These are phyloP conservation scores for Fusarium irregulare DNA, from an alignment of 2,329 filamentous ascomycete species.

Conservation along the genomic window DNA sequence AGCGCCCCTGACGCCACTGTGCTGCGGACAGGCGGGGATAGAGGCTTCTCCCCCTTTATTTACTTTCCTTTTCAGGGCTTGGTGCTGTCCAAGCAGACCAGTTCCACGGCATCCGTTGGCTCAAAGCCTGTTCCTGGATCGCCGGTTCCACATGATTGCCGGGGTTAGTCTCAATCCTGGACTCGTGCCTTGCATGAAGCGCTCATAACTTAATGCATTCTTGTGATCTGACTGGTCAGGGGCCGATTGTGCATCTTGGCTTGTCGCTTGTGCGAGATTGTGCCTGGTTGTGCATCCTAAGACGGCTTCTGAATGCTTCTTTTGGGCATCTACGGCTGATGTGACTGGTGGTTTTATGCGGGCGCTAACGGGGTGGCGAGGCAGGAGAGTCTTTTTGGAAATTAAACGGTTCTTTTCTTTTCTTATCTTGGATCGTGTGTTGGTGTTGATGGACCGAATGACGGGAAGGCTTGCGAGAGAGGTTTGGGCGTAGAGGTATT, in stretches of 20 bases:
- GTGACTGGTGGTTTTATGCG: conserved; percentile 30
- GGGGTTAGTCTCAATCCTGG: conserved; percentile 21
- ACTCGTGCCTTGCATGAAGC: conserved; percentile 39
- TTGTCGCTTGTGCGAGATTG: conserved; percentile 28
- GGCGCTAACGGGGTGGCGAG: conserved; percentile 39
- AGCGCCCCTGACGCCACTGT: conserved; percentile 36
- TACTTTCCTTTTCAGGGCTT: conserved; percentile 36
- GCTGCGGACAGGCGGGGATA: conserved; percentile 31
- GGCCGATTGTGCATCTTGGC: conserved; percentile 28
- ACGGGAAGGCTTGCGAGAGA: conserved; percentile 5
- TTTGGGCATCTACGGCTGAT: conserved; percentile 2
- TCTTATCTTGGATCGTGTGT: background rate
- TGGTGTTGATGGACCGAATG: background rate
- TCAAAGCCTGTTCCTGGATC: conserved; percentile 1
- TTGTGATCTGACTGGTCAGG: conserved; percentile 26
- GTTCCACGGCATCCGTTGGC: conserved; percentile 32
- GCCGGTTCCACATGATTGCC: conserved; percentile 11
- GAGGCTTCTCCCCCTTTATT: conserved; percentile 34
- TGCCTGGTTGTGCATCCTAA: conserved; percentile 23
- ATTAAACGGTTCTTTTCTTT: conserved; percentile 30
- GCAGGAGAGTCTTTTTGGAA: conserved; percentile 34
- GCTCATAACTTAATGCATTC: conserved; percentile 32
- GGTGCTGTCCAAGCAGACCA: conserved; percentile 16
- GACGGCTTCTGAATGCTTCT: conserved; percentile 2
- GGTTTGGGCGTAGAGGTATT: background rate